These are phyloP conservation scores for Solanum bulbocastanum DNA, from an alignment of 257 asterid genomes.

Conservation along the genomic window DNA sequence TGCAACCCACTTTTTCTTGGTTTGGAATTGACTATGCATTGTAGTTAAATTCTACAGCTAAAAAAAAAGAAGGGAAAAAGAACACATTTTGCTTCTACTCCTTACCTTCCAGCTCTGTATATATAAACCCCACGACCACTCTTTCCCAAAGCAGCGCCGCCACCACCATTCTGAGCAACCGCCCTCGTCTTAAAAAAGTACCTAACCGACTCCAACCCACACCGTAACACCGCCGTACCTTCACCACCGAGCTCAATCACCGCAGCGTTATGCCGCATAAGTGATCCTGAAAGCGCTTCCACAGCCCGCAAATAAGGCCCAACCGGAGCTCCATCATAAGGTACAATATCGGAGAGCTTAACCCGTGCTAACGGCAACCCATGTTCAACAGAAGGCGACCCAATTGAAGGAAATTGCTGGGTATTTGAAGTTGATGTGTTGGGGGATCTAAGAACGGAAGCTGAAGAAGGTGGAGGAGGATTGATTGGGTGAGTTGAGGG, in stretches of 20 bases:
- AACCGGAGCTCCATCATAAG: constrained; percentile 79
- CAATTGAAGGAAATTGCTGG: background rate
- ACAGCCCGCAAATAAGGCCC: constrained; percentile 52
- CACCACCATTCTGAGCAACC: constrained; percentile 4
- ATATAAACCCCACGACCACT: constrained; percentile 57
- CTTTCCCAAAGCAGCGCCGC: constrained; percentile 10
- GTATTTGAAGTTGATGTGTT: constrained; percentile 12
- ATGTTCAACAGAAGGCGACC: background rate
- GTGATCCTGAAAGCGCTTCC: constrained; percentile 71
- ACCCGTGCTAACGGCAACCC: constrained; percentile 24
- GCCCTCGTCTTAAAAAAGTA: constrained; percentile 50
- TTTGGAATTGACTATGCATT: background rate
- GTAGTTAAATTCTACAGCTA: background rate
- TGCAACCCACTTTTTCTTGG: background rate
- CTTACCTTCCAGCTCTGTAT: constrained; percentile 82
- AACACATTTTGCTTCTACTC: background rate
- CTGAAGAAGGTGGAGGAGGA: constrained; percentile 14
- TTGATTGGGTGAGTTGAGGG: constrained; percentile 11
- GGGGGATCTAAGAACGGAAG: constrained; percentile 19
- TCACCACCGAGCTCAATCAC: constrained; percentile 58
- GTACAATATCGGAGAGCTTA: constrained; percentile 61
- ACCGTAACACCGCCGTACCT: constrained; percentile 69
- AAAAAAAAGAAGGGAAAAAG: background rate
- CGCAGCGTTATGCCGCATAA: constrained; percentile 84
- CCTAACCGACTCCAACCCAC: constrained; percentile 72